Conservation (phyloP, 1,284 basidiomycete genomes). For the Pyrrhoderma lamaoense region DNA sequence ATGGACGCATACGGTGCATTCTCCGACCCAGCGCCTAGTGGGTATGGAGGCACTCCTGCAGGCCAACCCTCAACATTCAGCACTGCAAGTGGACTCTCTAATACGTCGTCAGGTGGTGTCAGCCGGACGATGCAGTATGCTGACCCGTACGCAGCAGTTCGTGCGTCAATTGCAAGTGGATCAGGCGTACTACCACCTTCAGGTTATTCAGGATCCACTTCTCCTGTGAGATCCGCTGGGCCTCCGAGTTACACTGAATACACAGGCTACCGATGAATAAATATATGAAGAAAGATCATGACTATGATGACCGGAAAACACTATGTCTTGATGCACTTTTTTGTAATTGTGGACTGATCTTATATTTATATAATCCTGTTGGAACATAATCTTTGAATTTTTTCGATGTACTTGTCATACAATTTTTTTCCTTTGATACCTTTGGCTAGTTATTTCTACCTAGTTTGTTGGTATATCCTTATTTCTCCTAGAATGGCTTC, state of each 20-base stretch:
- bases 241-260: slow-evolving; percentile 17
- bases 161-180: slow-evolving; percentile 39
- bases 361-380: no score
- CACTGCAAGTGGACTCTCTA: slow-evolving; percentile 20
- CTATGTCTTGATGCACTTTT: no score
- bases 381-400: no score
- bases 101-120: slow-evolving; percentile 41
- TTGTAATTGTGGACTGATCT: no score
- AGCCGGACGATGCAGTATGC: slow-evolving; percentile 87
- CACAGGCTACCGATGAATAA: slow-evolving; percentile 14
- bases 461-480: no score
- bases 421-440: no score
- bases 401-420: no score
- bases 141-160: slow-evolving; percentile 72
- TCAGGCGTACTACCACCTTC: neutral
- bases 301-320: neutral
- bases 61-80: slow-evolving; percentile 25
- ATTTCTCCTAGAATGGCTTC: no score
- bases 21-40: slow-evolving; percentile 70
- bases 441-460: no score
- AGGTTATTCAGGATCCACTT: slow-evolving; percentile 4
- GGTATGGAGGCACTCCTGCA: slow-evolving; percentile 37
- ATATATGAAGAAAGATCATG: slow-evolving; percentile 4
- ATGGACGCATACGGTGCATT: slow-evolving; percentile 86
- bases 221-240: slow-evolving; percentile 4